Conservation (phyloP, 1,284 basidiomycete species). For the Boletus sp. region DNA sequence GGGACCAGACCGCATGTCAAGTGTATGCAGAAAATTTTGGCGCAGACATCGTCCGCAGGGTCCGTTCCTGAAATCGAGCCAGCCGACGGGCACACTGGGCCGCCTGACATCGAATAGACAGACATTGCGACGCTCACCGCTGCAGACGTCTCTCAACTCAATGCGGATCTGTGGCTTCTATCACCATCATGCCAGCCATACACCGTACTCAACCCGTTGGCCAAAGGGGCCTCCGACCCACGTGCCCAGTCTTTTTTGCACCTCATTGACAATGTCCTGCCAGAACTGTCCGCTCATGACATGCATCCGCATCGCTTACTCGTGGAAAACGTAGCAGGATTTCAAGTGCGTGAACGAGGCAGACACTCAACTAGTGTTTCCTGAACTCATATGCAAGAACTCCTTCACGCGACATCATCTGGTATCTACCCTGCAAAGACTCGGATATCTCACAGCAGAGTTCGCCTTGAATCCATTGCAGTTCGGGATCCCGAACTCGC, state of each 20-base stretch:
- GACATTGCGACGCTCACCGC: conserved; percentile 66
- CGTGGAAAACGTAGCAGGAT: conserved; percentile 80
- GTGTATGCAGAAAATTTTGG: conserved; percentile 67
- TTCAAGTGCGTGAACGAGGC: conserved; percentile 57
- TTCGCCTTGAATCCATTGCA: conserved; percentile 73
- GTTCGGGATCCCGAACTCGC: conserved; percentile 78
- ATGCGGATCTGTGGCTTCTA: conserved; percentile 68
- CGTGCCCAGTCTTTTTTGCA: conserved; percentile 77
- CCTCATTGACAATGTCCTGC: conserved; percentile 66
- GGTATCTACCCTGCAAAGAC: conserved; percentile 48
- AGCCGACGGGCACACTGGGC: background rate
- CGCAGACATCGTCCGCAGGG: conserved; percentile 50
- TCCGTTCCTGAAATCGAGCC: conserved; percentile 33
- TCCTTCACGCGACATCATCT: conserved; percentile 64
- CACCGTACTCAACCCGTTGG: conserved; percentile 71
- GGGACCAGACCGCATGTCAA: conserved; percentile 71
- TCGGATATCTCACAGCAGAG: conserved; percentile 63
- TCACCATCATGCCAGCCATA: conserved; percentile 84
- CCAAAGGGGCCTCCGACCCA: conserved; percentile 69
- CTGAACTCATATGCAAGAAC: conserved; percentile 45
- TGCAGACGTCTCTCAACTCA: conserved; percentile 44
- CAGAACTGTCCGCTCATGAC: conserved; percentile 49
- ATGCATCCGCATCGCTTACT: conserved; percentile 61
- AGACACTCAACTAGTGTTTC: background rate
- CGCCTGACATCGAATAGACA: conserved; percentile 43